A percentile compares a stretch with the other conserved stretches of the same genome.
These are phyloP conservation scores for Adansonia madagascariensis DNA, from an alignment of 441 rosid species.

Conservation along the genomic window DNA sequence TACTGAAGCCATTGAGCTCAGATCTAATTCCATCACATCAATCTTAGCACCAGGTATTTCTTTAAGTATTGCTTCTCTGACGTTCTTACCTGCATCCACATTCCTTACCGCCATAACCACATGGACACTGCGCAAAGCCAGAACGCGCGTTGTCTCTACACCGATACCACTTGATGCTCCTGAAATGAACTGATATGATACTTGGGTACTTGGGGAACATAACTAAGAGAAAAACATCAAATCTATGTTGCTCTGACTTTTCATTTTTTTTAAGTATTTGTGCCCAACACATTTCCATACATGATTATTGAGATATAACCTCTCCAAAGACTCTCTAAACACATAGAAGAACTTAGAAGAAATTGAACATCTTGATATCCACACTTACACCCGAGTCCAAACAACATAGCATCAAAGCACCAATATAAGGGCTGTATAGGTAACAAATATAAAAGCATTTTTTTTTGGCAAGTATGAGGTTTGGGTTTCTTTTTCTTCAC, in stretches of 20 bases:
- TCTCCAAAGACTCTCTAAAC: no score
- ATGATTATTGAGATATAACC: no score
- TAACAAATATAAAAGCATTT: background rate
- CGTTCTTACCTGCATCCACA: conserved; percentile 50
- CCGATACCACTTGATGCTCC: conserved; percentile 83
- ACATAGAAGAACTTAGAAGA: no score
- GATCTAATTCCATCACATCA: conserved; percentile 79
- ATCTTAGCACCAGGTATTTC: conserved; percentile 62
- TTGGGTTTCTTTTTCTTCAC: background rate
- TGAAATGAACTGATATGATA: conserved; percentile 33
- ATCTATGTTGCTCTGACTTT: background rate
- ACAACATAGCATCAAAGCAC: no score
- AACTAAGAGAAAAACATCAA: background rate
- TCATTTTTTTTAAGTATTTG: no score
- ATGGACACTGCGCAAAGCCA: conserved; percentile 67
- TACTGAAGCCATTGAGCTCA: conserved; percentile 68
- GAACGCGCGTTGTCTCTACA: conserved; percentile 65
- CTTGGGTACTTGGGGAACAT: background rate
- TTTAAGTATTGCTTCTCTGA: conserved; percentile 52
- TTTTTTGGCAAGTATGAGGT: no score
- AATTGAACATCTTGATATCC: no score
- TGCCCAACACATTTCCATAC: no score
- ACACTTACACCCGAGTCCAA: no score
- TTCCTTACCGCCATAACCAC: conserved; percentile 76
- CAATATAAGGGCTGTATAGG: background rate